Conservation (phyloP, 306 rosid genomes). For the Prunus padus region DNA sequence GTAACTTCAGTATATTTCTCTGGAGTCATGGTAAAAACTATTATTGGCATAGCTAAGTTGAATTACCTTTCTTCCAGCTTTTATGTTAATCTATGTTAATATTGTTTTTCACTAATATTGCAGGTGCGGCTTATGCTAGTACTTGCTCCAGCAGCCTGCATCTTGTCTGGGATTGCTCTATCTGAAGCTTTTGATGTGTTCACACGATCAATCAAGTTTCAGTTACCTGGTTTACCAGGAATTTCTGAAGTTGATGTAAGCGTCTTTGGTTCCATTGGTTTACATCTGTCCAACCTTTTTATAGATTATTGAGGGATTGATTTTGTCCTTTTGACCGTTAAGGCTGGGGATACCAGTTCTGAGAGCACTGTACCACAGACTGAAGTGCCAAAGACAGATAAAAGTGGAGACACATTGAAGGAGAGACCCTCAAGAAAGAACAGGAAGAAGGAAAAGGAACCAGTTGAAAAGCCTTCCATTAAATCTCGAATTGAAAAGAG, state of each 20-base stretch:
- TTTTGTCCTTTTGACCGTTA: constrained; percentile 34
- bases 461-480: constrained; percentile 66
- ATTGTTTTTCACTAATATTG: constrained; percentile 27
- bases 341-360: constrained; percentile 66
- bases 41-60: constrained; percentile 12
- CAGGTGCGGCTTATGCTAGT: constrained; percentile 99
- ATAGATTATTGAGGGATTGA: constrained; percentile 21
- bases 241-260: constrained; percentile 53
- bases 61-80: constrained; percentile 14
- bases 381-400: constrained; percentile 62
- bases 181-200: constrained; percentile 96
- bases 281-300: constrained; percentile 21
- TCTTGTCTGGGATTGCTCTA: constrained; percentile 96
- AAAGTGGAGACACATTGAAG: constrained; percentile 62
- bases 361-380: constrained; percentile 41
- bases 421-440: constrained; percentile 76
- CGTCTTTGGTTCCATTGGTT: constrained; percentile 20
- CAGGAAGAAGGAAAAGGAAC: constrained; percentile 82
- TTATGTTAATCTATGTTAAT: constrained; percentile 19
- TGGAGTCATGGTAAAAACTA: constrained; percentile 91
- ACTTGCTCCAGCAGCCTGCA: constrained; percentile 99
- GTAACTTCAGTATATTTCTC: constrained; percentile 90
- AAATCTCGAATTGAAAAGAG: constrained; percentile 64
- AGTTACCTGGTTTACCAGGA: constrained; percentile 56
- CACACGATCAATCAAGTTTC: constrained; percentile 88